Conservation (phyloP, 345 rosid genomes). For the Hypericum androsaemum region DNA sequence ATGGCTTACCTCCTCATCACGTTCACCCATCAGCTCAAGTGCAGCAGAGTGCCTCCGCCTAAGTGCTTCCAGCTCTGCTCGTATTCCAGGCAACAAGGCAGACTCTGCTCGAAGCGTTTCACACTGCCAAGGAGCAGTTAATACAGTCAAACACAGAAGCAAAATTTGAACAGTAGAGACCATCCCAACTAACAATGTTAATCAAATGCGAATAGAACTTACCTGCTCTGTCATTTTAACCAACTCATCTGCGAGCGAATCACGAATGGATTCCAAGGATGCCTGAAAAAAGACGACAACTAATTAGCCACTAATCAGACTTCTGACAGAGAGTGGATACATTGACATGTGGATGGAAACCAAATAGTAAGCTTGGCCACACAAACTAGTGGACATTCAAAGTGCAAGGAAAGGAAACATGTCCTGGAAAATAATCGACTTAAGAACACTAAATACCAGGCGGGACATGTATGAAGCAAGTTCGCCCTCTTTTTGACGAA, state of each 20-base stretch:
- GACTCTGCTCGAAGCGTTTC: conserved; percentile 78
- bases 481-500: conserved; percentile 99
- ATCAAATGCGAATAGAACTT: conserved; percentile 1
- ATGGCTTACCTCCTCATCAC: conserved; percentile 82
- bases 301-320: too few relatives aligned
- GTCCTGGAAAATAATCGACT: background rate
- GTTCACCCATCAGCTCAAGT: conserved; percentile 97
- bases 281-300: conserved; percentile 31
- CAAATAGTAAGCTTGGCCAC: too few relatives aligned
- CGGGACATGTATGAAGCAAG: conserved; percentile 95
- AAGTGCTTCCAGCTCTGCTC: conserved; percentile 86
- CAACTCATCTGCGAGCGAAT: conserved; percentile 94
- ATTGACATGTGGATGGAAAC: too few relatives aligned
- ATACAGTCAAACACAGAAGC: conserved; percentile 17
- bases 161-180: background rate
- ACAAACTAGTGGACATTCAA: too few relatives aligned
- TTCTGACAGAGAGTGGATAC: too few relatives aligned
- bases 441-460: conserved; percentile 40
- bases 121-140: conserved; percentile 40
- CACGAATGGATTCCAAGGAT: conserved; percentile 92
- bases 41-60: conserved; percentile 95
- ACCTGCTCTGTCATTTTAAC: conserved; percentile 95
- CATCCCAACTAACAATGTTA: background rate
- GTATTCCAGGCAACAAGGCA: conserved; percentile 56
- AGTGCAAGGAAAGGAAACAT: background rate